These are phyloP conservation scores for Fistulinella staudtii DNA, from an alignment of 1,284 basidiomycete genomes.

Conservation along the genomic window DNA sequence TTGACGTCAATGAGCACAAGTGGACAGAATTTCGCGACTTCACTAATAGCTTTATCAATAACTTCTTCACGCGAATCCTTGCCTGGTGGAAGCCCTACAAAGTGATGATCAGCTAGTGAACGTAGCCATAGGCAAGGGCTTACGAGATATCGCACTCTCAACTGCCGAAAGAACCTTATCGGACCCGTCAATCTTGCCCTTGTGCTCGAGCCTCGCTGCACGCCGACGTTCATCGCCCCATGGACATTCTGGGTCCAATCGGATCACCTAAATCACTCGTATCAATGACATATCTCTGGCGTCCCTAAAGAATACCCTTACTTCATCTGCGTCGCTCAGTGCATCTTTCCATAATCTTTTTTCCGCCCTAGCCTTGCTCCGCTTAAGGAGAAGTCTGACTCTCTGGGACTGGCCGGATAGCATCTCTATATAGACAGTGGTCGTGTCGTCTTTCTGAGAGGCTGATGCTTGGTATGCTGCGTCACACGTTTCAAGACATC, in stretches of 20 bases:
- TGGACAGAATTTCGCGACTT: neutral
- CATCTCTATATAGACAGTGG: neutral
- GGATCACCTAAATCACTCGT: neutral
- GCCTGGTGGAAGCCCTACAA: neutral
- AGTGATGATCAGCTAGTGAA: neutral
- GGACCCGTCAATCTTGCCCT: neutral
- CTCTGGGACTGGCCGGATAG: neutral
- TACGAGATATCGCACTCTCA: neutral
- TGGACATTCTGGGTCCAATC: neutral
- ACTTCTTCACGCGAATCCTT: neutral
- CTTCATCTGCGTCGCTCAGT: neutral
- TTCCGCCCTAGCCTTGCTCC: neutral
- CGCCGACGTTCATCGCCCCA: neutral
- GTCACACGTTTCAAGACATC: neutral
- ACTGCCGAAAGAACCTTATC: neutral
- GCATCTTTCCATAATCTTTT: neutral
- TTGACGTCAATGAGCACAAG: neutral
- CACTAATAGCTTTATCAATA: neutral
- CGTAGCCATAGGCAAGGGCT: neutral
- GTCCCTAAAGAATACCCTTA: neutral
- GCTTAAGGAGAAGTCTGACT: neutral
- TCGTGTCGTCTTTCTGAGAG: neutral
- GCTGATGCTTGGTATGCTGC: neutral
- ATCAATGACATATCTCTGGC: too few relatives aligned
- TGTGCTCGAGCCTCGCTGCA: neutral